These are phyloP conservation scores for Murraya koenigii DNA, from an alignment of 345 rosid species.

Conservation along the genomic window DNA sequence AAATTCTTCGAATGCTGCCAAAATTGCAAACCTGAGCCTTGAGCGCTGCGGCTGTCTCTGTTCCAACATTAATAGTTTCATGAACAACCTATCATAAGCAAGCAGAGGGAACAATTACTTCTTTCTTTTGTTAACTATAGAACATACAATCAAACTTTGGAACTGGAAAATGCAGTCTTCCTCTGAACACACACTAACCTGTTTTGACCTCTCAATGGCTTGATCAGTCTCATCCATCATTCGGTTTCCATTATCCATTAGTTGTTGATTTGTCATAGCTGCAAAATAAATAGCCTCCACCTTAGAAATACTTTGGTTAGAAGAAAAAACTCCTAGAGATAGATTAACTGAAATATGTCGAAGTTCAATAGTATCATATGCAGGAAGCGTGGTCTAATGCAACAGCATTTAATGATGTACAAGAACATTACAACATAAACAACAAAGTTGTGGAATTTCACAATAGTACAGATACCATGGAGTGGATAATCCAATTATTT, in stretches of 20 bases:
- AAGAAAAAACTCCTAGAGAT: background rate
- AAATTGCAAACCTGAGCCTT: conserved; percentile 74
- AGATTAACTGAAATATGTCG: background rate
- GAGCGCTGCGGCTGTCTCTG: conserved; percentile 85
- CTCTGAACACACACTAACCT: conserved; percentile 35
- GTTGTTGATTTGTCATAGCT: conserved; percentile 88
- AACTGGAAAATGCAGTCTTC: background rate
- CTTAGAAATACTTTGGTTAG: conserved; percentile 14
- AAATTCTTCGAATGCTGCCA: conserved; percentile 1
- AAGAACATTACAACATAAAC: background rate
- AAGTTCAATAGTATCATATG: background rate
- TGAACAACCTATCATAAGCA: conserved; percentile 64
- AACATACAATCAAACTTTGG: background rate
- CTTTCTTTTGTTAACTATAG: background rate
- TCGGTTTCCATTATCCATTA: conserved; percentile 62
- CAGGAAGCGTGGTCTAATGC: background rate
- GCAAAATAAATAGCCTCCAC: conserved; percentile 22
- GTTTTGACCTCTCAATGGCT: conserved; percentile 84
- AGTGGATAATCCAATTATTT: no score
- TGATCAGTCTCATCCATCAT: conserved; percentile 98
- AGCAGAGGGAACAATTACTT: background rate
- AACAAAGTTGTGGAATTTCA: background rate
- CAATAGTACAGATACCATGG: background rate
- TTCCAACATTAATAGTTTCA: conserved; percentile 78
- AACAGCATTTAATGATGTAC: background rate